Evolutionary conservation across 305 asterid species (phyloP), one percentile per base, ranked within the genome.

Genomic region (Rubia tinctorum): DNA sequence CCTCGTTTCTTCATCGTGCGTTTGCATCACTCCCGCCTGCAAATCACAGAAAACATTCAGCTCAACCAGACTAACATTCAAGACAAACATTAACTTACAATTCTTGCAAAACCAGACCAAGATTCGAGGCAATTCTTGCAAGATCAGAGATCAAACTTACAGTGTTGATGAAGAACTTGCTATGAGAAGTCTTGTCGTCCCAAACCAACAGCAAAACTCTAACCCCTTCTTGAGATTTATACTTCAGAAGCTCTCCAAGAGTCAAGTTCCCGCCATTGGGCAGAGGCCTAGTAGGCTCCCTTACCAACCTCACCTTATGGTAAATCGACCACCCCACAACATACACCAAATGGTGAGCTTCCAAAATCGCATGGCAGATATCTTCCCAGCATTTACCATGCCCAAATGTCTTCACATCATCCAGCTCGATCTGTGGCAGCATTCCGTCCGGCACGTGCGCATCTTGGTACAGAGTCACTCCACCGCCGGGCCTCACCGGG

Each of bases 111-210:
- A 20, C 4, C 22, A 55, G 20, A 22, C 14, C 14, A 49, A 49
- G 17, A 13, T 45, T 8, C 1, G 17, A 49, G 39, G 39, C 49
- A 39, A 39, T n/a, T 18, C 14, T 39, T 17, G 69, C 2, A 65
- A 49, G 42, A 69, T n/a, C 34, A 30, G 53, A 62, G 51, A 0
- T 13, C 55, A 27, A 73, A 92, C 63, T 8, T 76, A 92, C 98
- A 78, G 97, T 95, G 8, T 92, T 91, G 70, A 95, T 81, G 76
- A 88, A 88, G 81, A 95, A 89, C 82, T 88, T 95, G 88, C 81
- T 89, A 73, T 95, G 99, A 18, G 99, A 95, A 82, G 99, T 95
- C 83, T 90, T 95, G 55, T 95, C 99, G 77, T 95, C 99, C 99
- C 99, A 95, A 81, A 95, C 99, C 81, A 95, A 68, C 80, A 95